phyloP scores from a whole-genome alignment of 2,329 filamentous ascomycete genomes.

The Sphaerulina vaccinii region DNA sequence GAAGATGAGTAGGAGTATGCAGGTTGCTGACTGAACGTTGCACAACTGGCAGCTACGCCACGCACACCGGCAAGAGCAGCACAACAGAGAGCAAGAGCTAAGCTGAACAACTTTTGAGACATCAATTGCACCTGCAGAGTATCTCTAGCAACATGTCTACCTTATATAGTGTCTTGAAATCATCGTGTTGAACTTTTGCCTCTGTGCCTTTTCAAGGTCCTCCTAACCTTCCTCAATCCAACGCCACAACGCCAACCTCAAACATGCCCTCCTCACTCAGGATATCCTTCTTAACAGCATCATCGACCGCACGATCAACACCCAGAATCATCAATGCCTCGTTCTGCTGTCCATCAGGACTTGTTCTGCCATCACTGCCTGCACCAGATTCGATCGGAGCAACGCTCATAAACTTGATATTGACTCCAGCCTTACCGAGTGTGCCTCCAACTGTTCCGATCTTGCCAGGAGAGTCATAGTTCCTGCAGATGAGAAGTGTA shows the following conservation, averaged over 20 bases:
- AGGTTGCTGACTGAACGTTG: not conserved
- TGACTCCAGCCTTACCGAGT: constrained; percentile 68
- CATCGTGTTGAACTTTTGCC: not conserved
- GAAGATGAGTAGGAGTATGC: too few species aligned
- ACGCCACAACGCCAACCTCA: constrained; percentile 52
- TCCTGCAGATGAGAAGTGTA: constrained; percentile 73
- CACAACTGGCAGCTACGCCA: not conserved
- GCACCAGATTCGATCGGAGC: constrained; percentile 50
- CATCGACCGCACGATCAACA: constrained; percentile 64
- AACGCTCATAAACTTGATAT: constrained; percentile 80
- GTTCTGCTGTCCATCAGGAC: constrained; percentile 42
- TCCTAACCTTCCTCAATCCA: constrained; percentile 1
- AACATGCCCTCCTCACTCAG: constrained; percentile 53
- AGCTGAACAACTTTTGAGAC: not conserved
- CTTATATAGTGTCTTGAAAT: not conserved
- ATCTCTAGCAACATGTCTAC: not conserved
- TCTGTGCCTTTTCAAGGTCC: not conserved
- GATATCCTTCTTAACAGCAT: constrained; percentile 53
- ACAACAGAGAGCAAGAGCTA: too few species aligned
- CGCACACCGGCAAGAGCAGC: too few species aligned
- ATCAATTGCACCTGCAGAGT: not conserved
- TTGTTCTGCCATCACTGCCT: constrained; percentile 1
- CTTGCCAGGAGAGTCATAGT: constrained; percentile 79
- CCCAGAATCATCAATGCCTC: constrained; percentile 83
- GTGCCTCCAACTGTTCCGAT: constrained; percentile 75